Evolutionary conservation across 2,329 filamentous ascomycete genomes (phyloP), one percentile per base, ranked within the genome.

Genomic region (Xylaria sp.): DNA sequence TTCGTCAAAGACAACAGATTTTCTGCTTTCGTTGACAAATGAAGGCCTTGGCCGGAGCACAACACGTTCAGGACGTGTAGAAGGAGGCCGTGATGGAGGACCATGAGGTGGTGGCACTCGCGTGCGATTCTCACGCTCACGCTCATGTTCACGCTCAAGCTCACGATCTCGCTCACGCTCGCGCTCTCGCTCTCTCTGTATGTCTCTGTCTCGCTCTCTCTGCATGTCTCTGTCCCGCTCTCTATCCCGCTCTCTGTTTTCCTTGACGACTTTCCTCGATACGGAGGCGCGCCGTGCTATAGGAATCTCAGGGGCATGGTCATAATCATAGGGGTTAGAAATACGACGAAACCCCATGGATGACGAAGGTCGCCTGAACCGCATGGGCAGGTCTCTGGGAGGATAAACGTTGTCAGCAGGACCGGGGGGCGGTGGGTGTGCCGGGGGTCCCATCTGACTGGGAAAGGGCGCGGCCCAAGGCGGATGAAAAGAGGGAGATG

Each of bases 21-120:
- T 72, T 48, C 65, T 67, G 34, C 52, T 54, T 23, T 42, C 46
- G 18, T 23, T 57, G 10, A 19, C 11, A 4, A 9, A 49, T 13
- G 67, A 66, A 6, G 67, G 66, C n/a, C 71, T 69, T 2, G 73
- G 69, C 8, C 68, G 69, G 55, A 71, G 70, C 35, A 70, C 65
- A 49, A 70, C 67, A 10, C 62, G 63, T 49, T 65, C 69, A 52
- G 67, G 75, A 37, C 68, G 71, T 39, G 69, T 73, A 51, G 69
- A 72, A 53, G 67, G 68, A 7, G 75, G 77, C 11, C 78, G 72
- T 8, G 72, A 70, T 3, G 79, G 80, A 13, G 80, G 58, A 2
- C 80, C 79, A 11, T 80, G 58, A 2, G 80, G 80, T 9, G 80
- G 80, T 19, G 81, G 80, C 80, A 82, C 81, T 35, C 74, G 72